These are phyloP conservation scores for Aspergillus ustus DNA, from an alignment of 2,329 filamentous ascomycete genomes.

Conservation along the genomic window DNA sequence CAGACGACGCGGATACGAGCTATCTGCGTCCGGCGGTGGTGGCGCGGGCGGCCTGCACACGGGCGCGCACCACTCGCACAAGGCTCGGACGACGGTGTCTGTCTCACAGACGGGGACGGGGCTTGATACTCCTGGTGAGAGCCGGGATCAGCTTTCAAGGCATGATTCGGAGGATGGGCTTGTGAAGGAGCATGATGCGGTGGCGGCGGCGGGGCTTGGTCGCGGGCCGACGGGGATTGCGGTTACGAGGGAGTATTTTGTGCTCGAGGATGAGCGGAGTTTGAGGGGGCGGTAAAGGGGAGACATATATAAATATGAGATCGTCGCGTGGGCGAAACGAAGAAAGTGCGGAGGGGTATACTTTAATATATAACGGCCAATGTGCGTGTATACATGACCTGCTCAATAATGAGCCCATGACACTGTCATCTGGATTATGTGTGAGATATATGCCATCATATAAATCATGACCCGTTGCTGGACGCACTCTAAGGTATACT, in stretches of 20 bases:
- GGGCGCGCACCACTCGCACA: not conserved
- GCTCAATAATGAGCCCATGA: no score
- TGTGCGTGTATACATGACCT: no score
- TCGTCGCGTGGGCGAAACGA: no score
- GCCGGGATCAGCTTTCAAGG: slow-evolving; percentile 15
- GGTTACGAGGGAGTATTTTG: slow-evolving; percentile 26
- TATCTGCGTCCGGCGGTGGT: slow-evolving; percentile 22
- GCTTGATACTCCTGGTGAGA: not conserved
- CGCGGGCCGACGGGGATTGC: slow-evolving; percentile 19
- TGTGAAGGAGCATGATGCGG: slow-evolving; percentile 15
- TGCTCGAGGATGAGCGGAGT: slow-evolving; percentile 11
- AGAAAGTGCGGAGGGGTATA: no score
- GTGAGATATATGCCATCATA: no score
- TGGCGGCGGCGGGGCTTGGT: not conserved
- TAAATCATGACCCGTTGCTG: no score
- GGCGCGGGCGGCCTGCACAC: slow-evolving; percentile 10
- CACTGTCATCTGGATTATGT: no score
- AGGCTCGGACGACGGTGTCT: slow-evolving; percentile 20
- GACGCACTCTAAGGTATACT: no score
- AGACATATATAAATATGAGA: no score
- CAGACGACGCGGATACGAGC: slow-evolving; percentile 24
- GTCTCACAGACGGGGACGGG: slow-evolving; percentile 12
- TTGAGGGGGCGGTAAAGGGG: not conserved
- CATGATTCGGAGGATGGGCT: slow-evolving; percentile 28
- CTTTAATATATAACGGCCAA: no score